Conservation (phyloP, 352 stramenopile species). For the Pythium rhizo-oryzae region DNA sequence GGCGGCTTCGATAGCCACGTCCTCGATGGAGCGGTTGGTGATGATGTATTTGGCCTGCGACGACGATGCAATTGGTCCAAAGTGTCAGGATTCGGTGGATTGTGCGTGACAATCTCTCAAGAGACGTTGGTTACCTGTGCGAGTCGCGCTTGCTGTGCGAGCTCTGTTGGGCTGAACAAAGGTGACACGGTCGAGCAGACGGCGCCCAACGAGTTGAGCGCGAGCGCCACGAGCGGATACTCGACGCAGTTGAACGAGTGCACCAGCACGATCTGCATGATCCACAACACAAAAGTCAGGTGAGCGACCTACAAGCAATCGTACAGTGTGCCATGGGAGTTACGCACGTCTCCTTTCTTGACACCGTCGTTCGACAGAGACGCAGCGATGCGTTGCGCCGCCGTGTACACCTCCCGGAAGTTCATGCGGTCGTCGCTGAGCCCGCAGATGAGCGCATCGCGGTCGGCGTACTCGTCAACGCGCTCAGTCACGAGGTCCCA, state of each 20-base stretch:
- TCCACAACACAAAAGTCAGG: no score
- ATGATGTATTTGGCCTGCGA: conserved; percentile 53
- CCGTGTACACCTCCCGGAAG: conserved; percentile 50
- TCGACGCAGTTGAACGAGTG: conserved; percentile 46
- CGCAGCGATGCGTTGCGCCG: conserved; percentile 45
- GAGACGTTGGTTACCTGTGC: no score
- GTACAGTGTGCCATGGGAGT: no score
- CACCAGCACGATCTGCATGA: conserved; percentile 29
- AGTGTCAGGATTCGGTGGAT: no score
- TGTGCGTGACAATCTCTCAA: no score
- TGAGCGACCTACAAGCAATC: no score
- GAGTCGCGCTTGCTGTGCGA: conserved; percentile 38
- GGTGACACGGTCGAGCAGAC: conserved; percentile 46
- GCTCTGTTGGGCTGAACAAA: conserved; percentile 38
- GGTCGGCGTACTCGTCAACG: conserved; percentile 32
- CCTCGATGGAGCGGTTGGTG: conserved; percentile 49
- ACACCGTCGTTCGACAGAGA: conserved; percentile 50
- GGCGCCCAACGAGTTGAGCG: conserved; percentile 43
- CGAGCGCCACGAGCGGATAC: conserved; percentile 25
- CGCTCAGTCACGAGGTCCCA: conserved; percentile 54
- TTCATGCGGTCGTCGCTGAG: conserved; percentile 55
- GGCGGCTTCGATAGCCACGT: conserved; percentile 46
- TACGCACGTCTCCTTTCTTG: conserved; percentile 51
- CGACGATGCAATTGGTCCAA: no score
- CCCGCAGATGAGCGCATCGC: conserved; percentile 54